Evolutionary conservation across 257 asterid species (phyloP), one percentile per base, ranked within the genome.

Genomic region (Pogostemon cablin): DNA sequence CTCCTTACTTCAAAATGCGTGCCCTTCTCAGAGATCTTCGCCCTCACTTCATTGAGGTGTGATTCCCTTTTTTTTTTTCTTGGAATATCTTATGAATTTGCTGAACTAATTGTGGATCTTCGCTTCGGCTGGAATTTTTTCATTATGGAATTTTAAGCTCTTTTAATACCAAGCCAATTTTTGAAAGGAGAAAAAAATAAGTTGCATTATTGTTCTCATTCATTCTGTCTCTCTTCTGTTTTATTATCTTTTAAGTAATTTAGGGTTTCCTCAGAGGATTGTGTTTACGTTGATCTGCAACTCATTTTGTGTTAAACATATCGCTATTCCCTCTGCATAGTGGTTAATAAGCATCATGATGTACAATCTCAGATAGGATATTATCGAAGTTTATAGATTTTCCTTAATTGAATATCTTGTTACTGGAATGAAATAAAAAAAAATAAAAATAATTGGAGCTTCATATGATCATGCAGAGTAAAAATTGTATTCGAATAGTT

Each of bases 41-140:
- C 4, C 96, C 96, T 39, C 87, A 82, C 82, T 82, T 92, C 82
- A 77, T 87, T 11, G 88, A 92, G 96, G 98, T 90, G 3, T 39
- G 17, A 11, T 43, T 65, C 34, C 8, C 7, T 52, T n/a, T 12
- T 41, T 12, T 41, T 12, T 41, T 47, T 15, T 57, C 8, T 37
- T 38, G 53, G 9, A 1, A 5, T 54, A 11, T 50, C 4, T 7
- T 67, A 40, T n/a, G 9, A 17, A 6, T 58, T 15, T 41, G 3
- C 60, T 17, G 37, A 54, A 10, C 42, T 68, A 61, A 3, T 3
- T 43, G 61, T 11, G 41, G 49, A 40, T 3, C 8, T 9, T 4
- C 32, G 32, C 32, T 25, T 25, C 32, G 32, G 58, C 54, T 44
- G 58, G 37, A 57, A 7, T 46, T 72, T 17, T 52, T 34, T 40